Percentiles rank a stretch among this genome's conserved stretches.
phyloP scores from a whole-genome alignment of 2,329 filamentous ascomycete species.

The Hypoxylon sp. region DNA sequence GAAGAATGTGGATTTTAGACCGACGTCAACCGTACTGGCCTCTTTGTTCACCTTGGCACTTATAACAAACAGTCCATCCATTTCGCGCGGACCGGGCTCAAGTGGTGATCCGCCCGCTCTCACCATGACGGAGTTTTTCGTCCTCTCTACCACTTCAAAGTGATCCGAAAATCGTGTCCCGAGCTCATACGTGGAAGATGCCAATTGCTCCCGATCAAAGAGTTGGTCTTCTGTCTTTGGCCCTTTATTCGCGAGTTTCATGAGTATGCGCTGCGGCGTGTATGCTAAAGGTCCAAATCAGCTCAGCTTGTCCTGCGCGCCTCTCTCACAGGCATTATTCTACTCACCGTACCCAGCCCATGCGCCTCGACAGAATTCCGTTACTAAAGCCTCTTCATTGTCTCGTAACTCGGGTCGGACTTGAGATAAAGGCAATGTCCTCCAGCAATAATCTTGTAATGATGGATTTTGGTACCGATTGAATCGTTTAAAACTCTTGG shows the following conservation, averaged over 20 bases:
- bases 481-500: conserved; percentile 26
- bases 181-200: conserved; percentile 70
- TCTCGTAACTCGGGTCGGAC: conserved; percentile 42
- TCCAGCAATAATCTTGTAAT: conserved; percentile 39
- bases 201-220: conserved; percentile 71
- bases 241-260: conserved; percentile 56
- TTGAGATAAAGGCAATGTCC: conserved; percentile 38
- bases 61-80: conserved; percentile 78
- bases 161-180: conserved; percentile 78
- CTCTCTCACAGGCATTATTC: not conserved
- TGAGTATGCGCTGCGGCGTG: conserved; percentile 40
- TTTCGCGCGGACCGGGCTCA: conserved; percentile 67
- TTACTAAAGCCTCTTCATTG: conserved; percentile 35
- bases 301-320: not conserved
- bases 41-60: conserved; percentile 72
- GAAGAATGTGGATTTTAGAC: conserved; percentile 76
- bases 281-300: conserved; percentile 29
- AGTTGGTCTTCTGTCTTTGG: conserved; percentile 72
- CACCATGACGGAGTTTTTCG: conserved; percentile 71
- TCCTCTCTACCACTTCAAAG: conserved; percentile 79
- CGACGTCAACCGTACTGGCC: conserved; percentile 72
- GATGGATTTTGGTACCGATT: conserved; percentile 36
- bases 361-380: conserved; percentile 40
- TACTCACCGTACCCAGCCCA: conserved; percentile 44
- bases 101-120: conserved; percentile 77